A percentile compares a stretch with the other conserved stretches of the same genome.
Evolutionary conservation across 2,329 filamentous ascomycete genomes (phyloP).

Genomic region (Acarospora socialis): DNA sequence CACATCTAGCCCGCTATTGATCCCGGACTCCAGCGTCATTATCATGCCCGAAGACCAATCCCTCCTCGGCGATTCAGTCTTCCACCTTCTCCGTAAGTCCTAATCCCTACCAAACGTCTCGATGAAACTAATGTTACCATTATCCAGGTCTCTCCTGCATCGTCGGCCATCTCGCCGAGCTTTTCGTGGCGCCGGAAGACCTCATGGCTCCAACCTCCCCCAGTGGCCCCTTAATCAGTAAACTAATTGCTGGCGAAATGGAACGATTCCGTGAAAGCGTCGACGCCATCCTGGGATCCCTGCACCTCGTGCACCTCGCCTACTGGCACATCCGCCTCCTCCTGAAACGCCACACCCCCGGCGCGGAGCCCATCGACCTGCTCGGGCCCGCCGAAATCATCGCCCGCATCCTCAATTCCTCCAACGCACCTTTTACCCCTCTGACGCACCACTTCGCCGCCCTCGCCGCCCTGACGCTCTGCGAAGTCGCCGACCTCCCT

Average conservation of each 20-base stretch:
- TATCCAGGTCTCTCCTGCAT: slow-evolving; percentile 42
- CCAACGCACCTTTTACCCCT: slow-evolving; percentile 44
- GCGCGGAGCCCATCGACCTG: slow-evolving; percentile 41
- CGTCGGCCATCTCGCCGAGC: slow-evolving; percentile 40
- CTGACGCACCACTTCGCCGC: slow-evolving; percentile 53
- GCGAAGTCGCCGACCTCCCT: slow-evolving; percentile 46
- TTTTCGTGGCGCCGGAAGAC: slow-evolving; percentile 30
- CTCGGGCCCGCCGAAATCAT: slow-evolving; percentile 48
- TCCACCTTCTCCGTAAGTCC: slow-evolving; percentile 49
- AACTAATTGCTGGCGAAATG: slow-evolving; percentile 41
- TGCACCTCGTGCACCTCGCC: slow-evolving; percentile 49
- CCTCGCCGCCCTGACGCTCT: slow-evolving; percentile 45
- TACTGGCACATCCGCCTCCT: slow-evolving; percentile 59
- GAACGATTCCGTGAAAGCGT: slow-evolving; percentile 54
- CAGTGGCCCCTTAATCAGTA: slow-evolving; percentile 31
- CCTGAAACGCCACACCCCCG: slow-evolving; percentile 43
- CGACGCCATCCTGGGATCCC: slow-evolving; percentile 35
- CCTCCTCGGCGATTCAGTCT: slow-evolving; percentile 49
- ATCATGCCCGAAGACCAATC: slow-evolving; percentile 44
- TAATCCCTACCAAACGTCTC: slow-evolving; percentile 14
- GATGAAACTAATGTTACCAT: background rate
- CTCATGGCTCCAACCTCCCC: slow-evolving; percentile 29
- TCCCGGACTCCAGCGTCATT: slow-evolving; percentile 48
- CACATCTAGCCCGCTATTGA: slow-evolving; percentile 46
- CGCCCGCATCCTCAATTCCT: slow-evolving; percentile 38